phyloP scores from a whole-genome alignment of 306 rosid species.

The Corylus americana region DNA sequence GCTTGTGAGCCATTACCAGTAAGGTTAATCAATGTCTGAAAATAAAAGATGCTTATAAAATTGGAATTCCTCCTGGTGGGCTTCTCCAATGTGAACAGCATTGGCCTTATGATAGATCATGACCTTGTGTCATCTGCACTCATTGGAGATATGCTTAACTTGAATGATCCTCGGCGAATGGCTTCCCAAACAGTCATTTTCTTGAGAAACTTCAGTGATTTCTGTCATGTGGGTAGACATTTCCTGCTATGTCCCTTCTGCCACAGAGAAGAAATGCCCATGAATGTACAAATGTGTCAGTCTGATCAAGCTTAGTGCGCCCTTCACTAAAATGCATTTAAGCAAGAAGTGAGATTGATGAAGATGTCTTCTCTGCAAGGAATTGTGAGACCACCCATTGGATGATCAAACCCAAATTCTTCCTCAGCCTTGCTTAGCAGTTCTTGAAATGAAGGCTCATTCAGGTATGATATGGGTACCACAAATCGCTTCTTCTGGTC shows the following conservation, averaged over 20 bases:
- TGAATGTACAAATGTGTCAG: too few relatives aligned
- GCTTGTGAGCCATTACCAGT: background rate
- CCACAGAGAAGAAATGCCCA: background rate
- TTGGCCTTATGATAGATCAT: background rate
- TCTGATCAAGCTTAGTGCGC: background rate
- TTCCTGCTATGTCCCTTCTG: background rate
- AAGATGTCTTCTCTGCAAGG: slow-evolving; percentile 50
- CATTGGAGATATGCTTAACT: background rate
- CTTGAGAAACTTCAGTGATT: background rate
- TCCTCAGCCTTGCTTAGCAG: slow-evolving; percentile 43
- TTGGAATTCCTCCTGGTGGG: background rate
- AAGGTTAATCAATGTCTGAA: background rate
- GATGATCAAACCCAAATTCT: slow-evolving; percentile 51
- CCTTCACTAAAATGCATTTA: slow-evolving; percentile 4
- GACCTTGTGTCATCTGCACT: background rate
- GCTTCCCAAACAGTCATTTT: background rate
- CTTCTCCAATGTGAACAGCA: background rate
- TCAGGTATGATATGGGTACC: slow-evolving; percentile 43
- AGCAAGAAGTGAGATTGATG: slow-evolving; percentile 30
- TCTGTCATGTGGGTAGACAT: background rate
- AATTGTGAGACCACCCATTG: slow-evolving; percentile 55
- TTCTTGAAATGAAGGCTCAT: slow-evolving; percentile 40
- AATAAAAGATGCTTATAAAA: background rate
- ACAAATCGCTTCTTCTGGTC: slow-evolving; percentile 40
- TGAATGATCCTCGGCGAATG: background rate